phyloP scores from a whole-genome alignment of 2,329 filamentous ascomycete genomes.

The Thermoascus crustaceus region DNA sequence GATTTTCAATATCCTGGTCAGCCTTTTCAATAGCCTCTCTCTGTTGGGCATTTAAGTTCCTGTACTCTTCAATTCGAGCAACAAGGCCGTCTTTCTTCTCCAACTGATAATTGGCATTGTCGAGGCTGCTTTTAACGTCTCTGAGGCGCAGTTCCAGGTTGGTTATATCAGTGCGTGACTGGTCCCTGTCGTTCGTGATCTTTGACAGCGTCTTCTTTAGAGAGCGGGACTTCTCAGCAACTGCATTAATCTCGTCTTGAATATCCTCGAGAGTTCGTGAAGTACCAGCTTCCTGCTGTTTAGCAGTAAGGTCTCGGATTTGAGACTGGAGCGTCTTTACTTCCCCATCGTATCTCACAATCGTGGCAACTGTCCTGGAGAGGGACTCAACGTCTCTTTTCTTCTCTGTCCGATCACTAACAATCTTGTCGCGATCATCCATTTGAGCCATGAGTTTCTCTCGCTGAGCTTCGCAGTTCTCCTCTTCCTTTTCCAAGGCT shows the following conservation, averaged over 20 bases:
- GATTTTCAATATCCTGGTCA: slow-evolving; percentile 64
- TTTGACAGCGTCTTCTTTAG: slow-evolving; percentile 58
- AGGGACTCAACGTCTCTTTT: slow-evolving; percentile 69
- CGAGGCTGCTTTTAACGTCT: slow-evolving; percentile 65
- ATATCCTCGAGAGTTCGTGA: slow-evolving; percentile 74
- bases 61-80: slow-evolving; percentile 64
- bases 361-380: slow-evolving; percentile 65
- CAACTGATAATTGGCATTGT: slow-evolving; percentile 61
- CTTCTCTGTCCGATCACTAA: slow-evolving; percentile 55
- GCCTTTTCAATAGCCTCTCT: slow-evolving; percentile 60
- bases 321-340: slow-evolving; percentile 63
- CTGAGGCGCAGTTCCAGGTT: slow-evolving; percentile 68
- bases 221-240: slow-evolving; percentile 58
- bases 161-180: slow-evolving; percentile 58
- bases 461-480: slow-evolving; percentile 54
- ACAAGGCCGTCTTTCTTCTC: slow-evolving; percentile 70
- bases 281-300: slow-evolving; percentile 60
- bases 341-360: slow-evolving; percentile 64
- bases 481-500: slow-evolving; percentile 55
- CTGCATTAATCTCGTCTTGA: slow-evolving; percentile 61
- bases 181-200: slow-evolving; percentile 62
- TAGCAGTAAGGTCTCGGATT: slow-evolving; percentile 64
- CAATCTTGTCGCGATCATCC: slow-evolving; percentile 59
- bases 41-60: slow-evolving; percentile 59
- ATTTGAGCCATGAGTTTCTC: slow-evolving; percentile 52